These are phyloP conservation scores for Erythrobasidium yunnanense DNA, from an alignment of 768 basidiomycete species.

Conservation along the genomic window DNA sequence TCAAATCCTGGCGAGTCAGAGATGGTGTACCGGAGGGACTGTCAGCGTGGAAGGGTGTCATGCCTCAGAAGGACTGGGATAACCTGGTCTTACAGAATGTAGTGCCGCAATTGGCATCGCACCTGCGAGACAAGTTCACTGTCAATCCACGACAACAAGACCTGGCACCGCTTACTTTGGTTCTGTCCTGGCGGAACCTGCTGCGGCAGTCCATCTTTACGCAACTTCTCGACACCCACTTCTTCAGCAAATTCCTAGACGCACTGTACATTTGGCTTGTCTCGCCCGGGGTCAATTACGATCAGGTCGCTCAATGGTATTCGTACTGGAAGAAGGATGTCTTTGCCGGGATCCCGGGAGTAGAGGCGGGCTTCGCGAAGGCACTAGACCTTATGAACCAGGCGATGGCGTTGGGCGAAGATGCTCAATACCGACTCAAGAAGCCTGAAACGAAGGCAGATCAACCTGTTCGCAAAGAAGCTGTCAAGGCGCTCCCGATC, in stretches of 20 bases:
- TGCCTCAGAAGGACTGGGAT: constrained; percentile 64
- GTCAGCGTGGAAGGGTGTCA: constrained; percentile 66
- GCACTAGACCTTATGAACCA: constrained; percentile 90
- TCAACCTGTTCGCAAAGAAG: background rate
- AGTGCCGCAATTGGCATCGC: constrained; percentile 75
- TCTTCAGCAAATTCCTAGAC: constrained; percentile 96
- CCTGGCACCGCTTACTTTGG: constrained; percentile 65
- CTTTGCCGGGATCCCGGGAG: constrained; percentile 57
- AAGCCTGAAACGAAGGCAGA: background rate
- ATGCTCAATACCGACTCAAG: constrained; percentile 48
- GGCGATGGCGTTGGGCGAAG: constrained; percentile 72
- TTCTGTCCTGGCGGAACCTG: constrained; percentile 64
- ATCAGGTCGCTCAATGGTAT: constrained; percentile 83
- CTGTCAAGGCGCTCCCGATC: background rate
- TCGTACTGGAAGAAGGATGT: constrained; percentile 73
- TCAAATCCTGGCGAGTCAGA: constrained; percentile 62
- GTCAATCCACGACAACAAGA: constrained; percentile 85
- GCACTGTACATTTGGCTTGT: constrained; percentile 83
- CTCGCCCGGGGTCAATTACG: constrained; percentile 75
- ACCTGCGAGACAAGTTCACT: constrained; percentile 64
- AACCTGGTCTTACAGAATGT: constrained; percentile 77
- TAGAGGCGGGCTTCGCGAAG: constrained; percentile 69
- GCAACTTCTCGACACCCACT: constrained; percentile 75
- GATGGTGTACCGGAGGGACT: constrained; percentile 71
- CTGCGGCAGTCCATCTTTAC: constrained; percentile 66